Percentiles rank a stretch among this genome's conserved stretches.
These are phyloP conservation scores for Suillus brevipes DNA, from an alignment of 768 basidiomycete species.

Conservation along the genomic window DNA sequence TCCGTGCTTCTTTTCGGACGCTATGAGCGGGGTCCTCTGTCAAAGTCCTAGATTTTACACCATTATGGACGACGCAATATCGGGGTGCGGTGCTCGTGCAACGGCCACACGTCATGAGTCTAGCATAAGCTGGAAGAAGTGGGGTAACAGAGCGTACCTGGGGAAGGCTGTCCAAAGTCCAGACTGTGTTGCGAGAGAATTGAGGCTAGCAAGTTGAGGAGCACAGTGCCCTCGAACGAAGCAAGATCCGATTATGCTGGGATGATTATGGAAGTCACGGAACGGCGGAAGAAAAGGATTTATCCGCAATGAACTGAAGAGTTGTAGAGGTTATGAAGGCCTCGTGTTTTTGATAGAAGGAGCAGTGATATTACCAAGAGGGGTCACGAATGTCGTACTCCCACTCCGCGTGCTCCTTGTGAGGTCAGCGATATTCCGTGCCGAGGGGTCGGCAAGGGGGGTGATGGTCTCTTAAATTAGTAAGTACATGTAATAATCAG, in stretches of 20 bases:
- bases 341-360: constrained; percentile 5
- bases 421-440: constrained; percentile 4
- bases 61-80: background rate
- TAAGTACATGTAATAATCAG: background rate
- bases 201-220: no score
- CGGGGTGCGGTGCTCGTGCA: background rate
- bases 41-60: background rate
- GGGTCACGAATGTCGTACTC: background rate
- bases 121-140: no score
- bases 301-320: background rate
- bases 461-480: background rate
- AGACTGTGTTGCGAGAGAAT: background rate
- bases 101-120: background rate
- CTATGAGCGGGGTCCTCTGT: background rate
- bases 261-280: background rate
- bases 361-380: background rate
- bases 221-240: no score
- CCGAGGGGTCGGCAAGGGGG: background rate
- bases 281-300: constrained; percentile 2
- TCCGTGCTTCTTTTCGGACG: constrained; percentile 2
- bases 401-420: background rate
- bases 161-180: background rate
- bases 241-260: background rate
- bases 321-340: background rate
- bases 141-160: background rate